A percentile compares a stretch with the other conserved stretches of the same genome.
phyloP scores from a whole-genome alignment of 345 rosid species.

The Boechera retrofracta region DNA sequence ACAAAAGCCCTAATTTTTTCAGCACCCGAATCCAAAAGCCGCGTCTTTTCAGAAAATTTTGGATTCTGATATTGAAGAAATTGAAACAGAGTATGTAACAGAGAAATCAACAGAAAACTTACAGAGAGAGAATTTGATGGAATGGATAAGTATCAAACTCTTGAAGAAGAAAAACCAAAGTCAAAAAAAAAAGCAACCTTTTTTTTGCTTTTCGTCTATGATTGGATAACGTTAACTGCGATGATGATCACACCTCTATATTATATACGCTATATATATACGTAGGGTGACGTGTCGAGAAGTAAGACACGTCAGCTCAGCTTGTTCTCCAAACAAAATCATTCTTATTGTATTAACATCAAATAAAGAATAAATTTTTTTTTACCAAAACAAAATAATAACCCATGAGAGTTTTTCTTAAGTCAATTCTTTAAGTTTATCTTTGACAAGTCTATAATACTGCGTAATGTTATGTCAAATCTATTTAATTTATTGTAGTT shows the following conservation, averaged over 20 bases:
- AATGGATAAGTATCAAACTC: constrained; percentile 34
- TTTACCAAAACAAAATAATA: neutral
- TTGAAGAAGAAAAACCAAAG: neutral
- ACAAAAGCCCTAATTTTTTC: constrained; percentile 15
- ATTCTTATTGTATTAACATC: neutral
- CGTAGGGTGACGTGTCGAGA: constrained; percentile 13
- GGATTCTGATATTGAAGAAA: neutral
- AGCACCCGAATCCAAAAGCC: neutral
- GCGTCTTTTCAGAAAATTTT: neutral
- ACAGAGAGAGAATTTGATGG: constrained; percentile 20
- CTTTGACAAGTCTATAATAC: neutral
- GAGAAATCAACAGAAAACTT: constrained; percentile 27
- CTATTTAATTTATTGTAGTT: too few species aligned
- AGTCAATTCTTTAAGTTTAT: neutral
- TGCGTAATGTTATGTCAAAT: neutral
- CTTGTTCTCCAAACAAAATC: constrained; percentile 38
- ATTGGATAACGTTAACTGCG: constrained; percentile 39
- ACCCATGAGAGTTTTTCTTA: neutral
- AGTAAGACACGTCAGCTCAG: constrained; percentile 31
- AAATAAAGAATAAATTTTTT: neutral
- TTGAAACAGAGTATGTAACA: constrained; percentile 5
- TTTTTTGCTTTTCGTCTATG: constrained; percentile 22
- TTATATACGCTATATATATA: neutral
- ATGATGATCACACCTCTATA: neutral
- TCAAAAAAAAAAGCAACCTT: constrained; percentile 8